phyloP scores from a whole-genome alignment of 2,329 filamentous ascomycete genomes.

The Beauveria brongniartii region DNA sequence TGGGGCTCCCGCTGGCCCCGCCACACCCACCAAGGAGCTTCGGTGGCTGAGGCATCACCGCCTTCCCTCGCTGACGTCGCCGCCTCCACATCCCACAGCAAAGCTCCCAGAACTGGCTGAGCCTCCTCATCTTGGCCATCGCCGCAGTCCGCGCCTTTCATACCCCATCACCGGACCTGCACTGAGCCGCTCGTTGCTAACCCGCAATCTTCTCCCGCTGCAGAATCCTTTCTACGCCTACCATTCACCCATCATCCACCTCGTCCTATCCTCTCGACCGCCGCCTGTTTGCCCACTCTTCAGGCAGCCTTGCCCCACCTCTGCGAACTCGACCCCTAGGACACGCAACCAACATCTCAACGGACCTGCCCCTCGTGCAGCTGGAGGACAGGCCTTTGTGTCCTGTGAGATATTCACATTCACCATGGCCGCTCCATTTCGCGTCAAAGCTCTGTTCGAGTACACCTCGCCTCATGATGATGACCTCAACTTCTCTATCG shows the following conservation, averaged over 20 bases:
- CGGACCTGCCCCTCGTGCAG: not conserved
- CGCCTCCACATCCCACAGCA: slow-evolving; percentile 10
- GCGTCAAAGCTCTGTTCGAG: slow-evolving; percentile 92
- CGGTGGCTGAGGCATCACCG: slow-evolving; percentile 13
- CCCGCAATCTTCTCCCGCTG: not conserved
- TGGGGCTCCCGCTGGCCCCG: not conserved
- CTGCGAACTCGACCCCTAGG: slow-evolving; percentile 4
- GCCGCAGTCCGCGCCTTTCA: not conserved
- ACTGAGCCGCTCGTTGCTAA: not conserved
- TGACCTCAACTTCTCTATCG: slow-evolving; percentile 77
- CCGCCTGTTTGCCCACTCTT: not conserved
- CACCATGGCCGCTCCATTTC: slow-evolving; percentile 73
- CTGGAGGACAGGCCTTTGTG: not conserved
- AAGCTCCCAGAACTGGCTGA: slow-evolving; percentile 10
- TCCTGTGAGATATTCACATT: slow-evolving; percentile 18
- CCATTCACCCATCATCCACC: not conserved
- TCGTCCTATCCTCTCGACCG: not conserved
- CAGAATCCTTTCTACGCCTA: not conserved
- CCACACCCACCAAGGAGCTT: not conserved
- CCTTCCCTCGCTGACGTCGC: slow-evolving; percentile 13
- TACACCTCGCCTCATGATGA: slow-evolving; percentile 91
- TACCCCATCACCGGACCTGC: not conserved
- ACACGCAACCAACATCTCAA: slow-evolving; percentile 11
- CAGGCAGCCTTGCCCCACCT: slow-evolving; percentile 10
- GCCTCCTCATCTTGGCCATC: slow-evolving; percentile 7